Evolutionary conservation across 495 filamentous ascomycete species (phyloP).

Genomic region (Daldinia caldariorum): DNA sequence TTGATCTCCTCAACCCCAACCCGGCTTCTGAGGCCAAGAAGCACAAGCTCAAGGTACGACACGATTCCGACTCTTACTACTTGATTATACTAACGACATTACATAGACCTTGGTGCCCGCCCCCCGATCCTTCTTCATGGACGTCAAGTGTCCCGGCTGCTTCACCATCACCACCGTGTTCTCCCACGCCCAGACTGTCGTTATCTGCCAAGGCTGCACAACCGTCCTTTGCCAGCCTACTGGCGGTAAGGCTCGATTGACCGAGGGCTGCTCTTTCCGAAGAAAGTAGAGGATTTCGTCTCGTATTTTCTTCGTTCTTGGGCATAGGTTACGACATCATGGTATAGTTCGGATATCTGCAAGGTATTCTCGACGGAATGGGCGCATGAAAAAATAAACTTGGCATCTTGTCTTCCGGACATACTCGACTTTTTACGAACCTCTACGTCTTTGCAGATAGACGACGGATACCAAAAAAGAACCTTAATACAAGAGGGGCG

Average conservation of each 20-base stretch:
- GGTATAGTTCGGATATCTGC: constrained; percentile 61
- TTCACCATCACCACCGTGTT: constrained; percentile 99
- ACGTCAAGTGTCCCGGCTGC: constrained; percentile 99
- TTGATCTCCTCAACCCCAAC: constrained; percentile 98
- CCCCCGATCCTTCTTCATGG: constrained; percentile 99
- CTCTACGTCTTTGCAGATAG: constrained; percentile 70
- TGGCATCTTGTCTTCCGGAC: constrained; percentile 47
- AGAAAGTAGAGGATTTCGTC: constrained; percentile 82
- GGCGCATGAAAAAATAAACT: constrained; percentile 55
- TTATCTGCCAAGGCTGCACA: constrained; percentile 98
- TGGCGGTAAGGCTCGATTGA: constrained; percentile 95
- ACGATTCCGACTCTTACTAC: not conserved
- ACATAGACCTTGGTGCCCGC: constrained; percentile 87
- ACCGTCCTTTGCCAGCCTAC: constrained; percentile 98
- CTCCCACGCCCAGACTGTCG: constrained; percentile 99
- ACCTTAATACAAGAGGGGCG: constrained; percentile 61
- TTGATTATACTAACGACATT: constrained; percentile 38
- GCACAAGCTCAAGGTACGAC: constrained; percentile 98
- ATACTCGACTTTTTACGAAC: constrained; percentile 45
- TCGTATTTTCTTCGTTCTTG: constrained; percentile 58
- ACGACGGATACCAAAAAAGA: constrained; percentile 76
- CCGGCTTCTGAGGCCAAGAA: constrained; percentile 95
- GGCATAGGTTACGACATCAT: constrained; percentile 58
- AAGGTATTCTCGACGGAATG: constrained; percentile 59
- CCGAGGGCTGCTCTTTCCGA: constrained; percentile 99